Base-by-base conservation (phyloP, 352 stramenopile genomes). In the Globisporangium parvum region DNA sequence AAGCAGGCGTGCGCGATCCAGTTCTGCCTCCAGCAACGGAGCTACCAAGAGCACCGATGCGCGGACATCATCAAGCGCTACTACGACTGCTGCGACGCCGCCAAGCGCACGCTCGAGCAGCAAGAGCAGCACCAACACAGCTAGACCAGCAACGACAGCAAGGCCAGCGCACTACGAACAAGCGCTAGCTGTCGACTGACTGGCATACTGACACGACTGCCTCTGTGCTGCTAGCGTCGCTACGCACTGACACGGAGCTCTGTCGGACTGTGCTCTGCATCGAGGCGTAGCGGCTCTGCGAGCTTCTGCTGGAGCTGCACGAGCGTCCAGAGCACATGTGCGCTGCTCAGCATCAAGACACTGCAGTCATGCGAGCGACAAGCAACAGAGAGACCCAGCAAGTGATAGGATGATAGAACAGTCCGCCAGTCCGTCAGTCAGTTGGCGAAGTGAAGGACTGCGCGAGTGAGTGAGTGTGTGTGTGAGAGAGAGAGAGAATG, bases 1-100 rank as follows among this genome's bases (percentile, higher is more conserved):
- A 75, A 83, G 56, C 71, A 87, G 20, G 85, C 81, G 18, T 94
- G 82, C 48, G 78, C 78, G 45, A 92, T 92, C 67, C 85, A 94
- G 67, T 76, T 77, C 57, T 94, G 85, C 71, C 67, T 94, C 37
- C 73, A 88, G 70, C 80, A 75, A 18, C 67, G 64, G 47, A 68
- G 69, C 24, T 92, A 94, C 55, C 80, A 94, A 58, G 80, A 94
- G 59, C 78, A 42, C 63, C 77, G 71, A 50, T 94, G 85, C 61
- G 53, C 62, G 17, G 67, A 65, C 10, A 64, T 76, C 24, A 89
- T 94, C 51, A 61, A 85, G 47, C 69, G 69, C 14, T 92, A 90
- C 57, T 87, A 85, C 54, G 70, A 87, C 49, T 94, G 84, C 63
- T 91, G 80, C 62, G 54, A 70, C 17, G 59, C 67, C 39, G 77